A percentile compares a stretch with the other conserved stretches of the same genome.
phyloP scores from a whole-genome alignment of 2,329 filamentous ascomycete genomes.

The Fusarium pseudograminearum region DNA sequence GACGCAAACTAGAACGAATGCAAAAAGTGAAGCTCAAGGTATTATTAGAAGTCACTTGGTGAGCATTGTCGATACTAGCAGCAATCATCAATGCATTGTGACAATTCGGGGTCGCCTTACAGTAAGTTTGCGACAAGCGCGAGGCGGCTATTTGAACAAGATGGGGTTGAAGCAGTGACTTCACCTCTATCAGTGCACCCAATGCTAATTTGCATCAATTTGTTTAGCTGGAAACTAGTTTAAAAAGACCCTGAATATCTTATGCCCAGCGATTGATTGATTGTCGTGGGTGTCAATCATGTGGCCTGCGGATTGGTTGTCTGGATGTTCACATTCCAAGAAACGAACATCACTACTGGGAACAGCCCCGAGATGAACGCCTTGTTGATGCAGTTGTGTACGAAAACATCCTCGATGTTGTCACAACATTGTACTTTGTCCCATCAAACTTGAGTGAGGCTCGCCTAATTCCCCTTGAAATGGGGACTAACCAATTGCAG shows the following conservation, averaged over 20 bases:
- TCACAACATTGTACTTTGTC: not conserved
- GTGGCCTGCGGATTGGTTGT: not conserved
- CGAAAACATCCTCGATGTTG: constrained; percentile 1
- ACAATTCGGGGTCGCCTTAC: not conserved
- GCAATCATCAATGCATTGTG: not conserved
- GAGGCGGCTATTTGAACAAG: constrained; percentile 1
- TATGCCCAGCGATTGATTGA: not conserved
- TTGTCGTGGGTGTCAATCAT: not conserved
- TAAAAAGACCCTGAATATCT: not conserved
- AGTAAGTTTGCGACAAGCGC: not conserved
- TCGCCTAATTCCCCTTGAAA: constrained; percentile 27
- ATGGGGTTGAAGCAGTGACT: not conserved
- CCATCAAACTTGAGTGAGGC: constrained; percentile 12
- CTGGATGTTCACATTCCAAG: not conserved
- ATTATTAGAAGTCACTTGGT: not conserved
- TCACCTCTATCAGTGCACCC: not conserved
- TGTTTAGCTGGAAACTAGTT: not conserved
- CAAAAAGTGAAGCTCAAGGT: not conserved
- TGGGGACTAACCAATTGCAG: constrained; percentile 19
- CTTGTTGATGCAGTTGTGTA: not conserved
- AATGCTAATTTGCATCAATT: constrained; percentile 4
- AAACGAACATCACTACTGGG: not conserved
- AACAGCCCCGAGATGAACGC: not conserved
- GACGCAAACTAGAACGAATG: not conserved
- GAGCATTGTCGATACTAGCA: not conserved